Conservation (phyloP, 345 rosid species). For the Aurinia saxatilis region DNA sequence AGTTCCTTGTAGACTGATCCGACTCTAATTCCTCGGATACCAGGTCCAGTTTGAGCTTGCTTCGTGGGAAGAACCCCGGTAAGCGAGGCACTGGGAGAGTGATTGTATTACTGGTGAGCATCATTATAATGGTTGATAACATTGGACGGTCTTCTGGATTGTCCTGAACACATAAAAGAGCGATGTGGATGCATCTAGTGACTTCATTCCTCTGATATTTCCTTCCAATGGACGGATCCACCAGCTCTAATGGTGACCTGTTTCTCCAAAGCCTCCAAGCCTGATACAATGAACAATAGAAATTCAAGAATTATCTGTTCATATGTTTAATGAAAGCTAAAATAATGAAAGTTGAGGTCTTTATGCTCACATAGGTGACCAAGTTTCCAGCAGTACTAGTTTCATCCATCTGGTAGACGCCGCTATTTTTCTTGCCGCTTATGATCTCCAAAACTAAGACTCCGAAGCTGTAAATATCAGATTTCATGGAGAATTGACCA, state of each 20-base stretch:
- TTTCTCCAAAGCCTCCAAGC: constrained; percentile 27
- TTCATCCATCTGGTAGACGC: constrained; percentile 17
- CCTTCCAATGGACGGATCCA: constrained; percentile 14
- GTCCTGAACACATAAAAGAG: constrained; percentile 28
- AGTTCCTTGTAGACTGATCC: background rate
- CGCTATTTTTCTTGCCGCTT: constrained; percentile 16
- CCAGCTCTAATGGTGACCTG: constrained; percentile 10
- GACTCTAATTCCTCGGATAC: background rate
- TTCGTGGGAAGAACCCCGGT: constrained; percentile 1
- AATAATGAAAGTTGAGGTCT: background rate
- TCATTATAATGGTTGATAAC: constrained; percentile 6
- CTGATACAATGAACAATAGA: background rate
- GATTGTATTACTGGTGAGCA: constrained; percentile 23
- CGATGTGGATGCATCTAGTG: constrained; percentile 23
- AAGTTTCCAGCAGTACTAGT: constrained; percentile 19
- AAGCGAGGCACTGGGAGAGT: constrained; percentile 17
- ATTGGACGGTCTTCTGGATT: constrained; percentile 12
- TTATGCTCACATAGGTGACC: constrained; percentile 18
- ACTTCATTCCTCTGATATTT: constrained; percentile 15
- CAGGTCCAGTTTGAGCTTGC: background rate
- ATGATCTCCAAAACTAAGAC: constrained; percentile 26
- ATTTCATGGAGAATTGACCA: constrained; percentile 21
- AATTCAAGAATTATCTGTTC: background rate
- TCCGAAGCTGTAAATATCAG: constrained; percentile 24
- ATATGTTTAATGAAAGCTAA: background rate